Base-by-base conservation (phyloP, 495 filamentous ascomycete species). In the Pseudevernia furfuracea region DNA sequence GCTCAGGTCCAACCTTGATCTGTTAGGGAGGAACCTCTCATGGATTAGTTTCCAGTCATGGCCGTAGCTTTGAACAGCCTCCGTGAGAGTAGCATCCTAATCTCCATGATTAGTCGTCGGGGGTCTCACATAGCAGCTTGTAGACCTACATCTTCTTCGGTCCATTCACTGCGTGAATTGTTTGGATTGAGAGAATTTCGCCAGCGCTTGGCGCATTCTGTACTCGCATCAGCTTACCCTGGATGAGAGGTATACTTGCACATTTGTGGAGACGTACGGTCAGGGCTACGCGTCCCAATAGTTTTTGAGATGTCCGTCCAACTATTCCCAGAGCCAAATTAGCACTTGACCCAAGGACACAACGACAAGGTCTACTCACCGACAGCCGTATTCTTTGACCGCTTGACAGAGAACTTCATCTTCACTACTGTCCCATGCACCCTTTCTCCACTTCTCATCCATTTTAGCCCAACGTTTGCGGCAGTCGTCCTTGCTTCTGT, bases 401-500 rank as follows among this genome's bases (percentile, higher is more conserved):
- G 68, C 70, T 36, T 67, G 58, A 52, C 63, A 56, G 21, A 73
- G 61, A 41, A 53, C 30, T 23, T 73, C 68, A 36, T 73, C 71
- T 57, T 73, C 71, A 6, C 41, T 43, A 25, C 61, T 55, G 11
- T 62, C 61, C 71, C 71, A 73, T 37, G 63, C 36, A 1, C 71
- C 71, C 46, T 66, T 66, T 38, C 65, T 68, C 25, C 61, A 38
- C 6, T 52, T 62, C 6, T 55, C 60, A 46, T 55, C 44, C 44
- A 62, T 55, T n/a, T 62, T 62, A 21, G 32, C 43, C 60, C 60
- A 62, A 34, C 60, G 60, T 55, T 62, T 62, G 23, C 60, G 60
- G 37, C 60, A 62, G 30, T 62, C 60, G 11, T 62, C 49, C 21
- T 62, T 62, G 25, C 44, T 62, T 62, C 60, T 49, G 23, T n/a